phyloP scores from a whole-genome alignment of 495 filamentous ascomycete species.

The Amphirosellinia nigrospora region DNA sequence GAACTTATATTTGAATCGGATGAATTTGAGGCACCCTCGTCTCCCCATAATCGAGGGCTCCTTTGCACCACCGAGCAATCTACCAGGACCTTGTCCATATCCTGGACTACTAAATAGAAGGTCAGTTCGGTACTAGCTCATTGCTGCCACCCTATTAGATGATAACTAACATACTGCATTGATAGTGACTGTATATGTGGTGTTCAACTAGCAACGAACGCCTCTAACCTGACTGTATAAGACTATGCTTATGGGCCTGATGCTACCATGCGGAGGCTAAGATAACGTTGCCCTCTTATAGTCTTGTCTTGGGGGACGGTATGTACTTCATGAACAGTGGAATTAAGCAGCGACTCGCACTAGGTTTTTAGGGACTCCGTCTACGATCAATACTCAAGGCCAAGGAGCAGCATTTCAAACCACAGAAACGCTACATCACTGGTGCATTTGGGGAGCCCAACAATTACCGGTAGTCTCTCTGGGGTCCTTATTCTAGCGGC shows the following conservation, averaged over 20 bases:
- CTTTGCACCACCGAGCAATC: conserved; percentile 6
- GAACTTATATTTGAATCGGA: conserved; percentile 27
- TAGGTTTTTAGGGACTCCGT: conserved; percentile 10
- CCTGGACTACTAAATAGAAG: conserved; percentile 31
- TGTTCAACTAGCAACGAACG: conserved; percentile 21
- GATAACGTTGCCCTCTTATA: conserved; percentile 29
- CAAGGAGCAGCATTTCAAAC: not conserved
- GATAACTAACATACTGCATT: not conserved
- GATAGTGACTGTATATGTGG: conserved; percentile 33
- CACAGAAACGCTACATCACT: not conserved
- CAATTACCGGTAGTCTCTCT: conserved; percentile 29
- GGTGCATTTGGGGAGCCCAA: not conserved
- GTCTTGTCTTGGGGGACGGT: not conserved
- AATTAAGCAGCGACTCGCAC: not conserved
- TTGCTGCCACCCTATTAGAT: not conserved
- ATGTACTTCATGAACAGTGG: not conserved
- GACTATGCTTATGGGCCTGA: conserved; percentile 30
- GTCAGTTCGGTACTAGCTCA: conserved; percentile 18
- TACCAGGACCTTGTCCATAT: conserved; percentile 19
- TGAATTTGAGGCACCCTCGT: conserved; percentile 10
- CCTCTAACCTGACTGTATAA: conserved; percentile 29
- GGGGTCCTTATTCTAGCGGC: conserved; percentile 30
- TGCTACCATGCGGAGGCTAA: conserved; percentile 29
- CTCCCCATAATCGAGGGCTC: conserved; percentile 25
- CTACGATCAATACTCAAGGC: not conserved